Evolutionary conservation across 164 flowering plant species (phyloP).

Genomic region (Akebia trifoliata): DNA sequence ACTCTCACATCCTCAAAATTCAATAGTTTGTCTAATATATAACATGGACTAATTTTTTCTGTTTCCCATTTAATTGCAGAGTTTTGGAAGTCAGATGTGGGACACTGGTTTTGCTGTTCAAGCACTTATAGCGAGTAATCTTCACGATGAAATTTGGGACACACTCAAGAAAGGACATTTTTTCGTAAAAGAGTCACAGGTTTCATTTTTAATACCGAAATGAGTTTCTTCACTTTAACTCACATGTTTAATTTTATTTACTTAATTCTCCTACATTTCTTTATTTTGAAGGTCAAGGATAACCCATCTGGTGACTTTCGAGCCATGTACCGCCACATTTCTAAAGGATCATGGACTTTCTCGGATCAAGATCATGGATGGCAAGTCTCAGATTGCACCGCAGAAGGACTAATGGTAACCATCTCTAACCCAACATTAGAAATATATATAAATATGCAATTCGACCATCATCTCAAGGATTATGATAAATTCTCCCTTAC

Average conservation of each 20-base stretch:
- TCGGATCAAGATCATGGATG: conserved; percentile 82
- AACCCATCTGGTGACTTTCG: conserved; percentile 57
- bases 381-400: conserved; percentile 87
- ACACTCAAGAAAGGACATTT: conserved; percentile 34
- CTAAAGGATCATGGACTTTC: conserved; percentile 93
- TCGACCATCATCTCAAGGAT: too few species aligned
- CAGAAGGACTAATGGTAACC: conserved; percentile 71
- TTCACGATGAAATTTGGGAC: conserved; percentile 25
- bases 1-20: too few species aligned
- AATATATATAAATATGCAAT: not conserved
- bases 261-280: not conserved
- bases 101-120: conserved; percentile 36
- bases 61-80: not conserved
- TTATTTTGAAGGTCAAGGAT: conserved; percentile 42
- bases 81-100: conserved; percentile 39
- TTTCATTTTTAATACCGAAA: not conserved
- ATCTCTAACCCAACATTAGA: not conserved
- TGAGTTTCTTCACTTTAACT: too few species aligned
- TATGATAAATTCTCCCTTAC: not conserved
- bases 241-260: not conserved
- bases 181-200: conserved; percentile 38
- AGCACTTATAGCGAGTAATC: conserved; percentile 34
- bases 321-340: conserved; percentile 76
- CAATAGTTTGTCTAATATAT: not conserved
- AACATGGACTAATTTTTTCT: not conserved